Evolutionary conservation across 352 stramenopile species (phyloP).

Genomic region (Phytophthora vignae): DNA sequence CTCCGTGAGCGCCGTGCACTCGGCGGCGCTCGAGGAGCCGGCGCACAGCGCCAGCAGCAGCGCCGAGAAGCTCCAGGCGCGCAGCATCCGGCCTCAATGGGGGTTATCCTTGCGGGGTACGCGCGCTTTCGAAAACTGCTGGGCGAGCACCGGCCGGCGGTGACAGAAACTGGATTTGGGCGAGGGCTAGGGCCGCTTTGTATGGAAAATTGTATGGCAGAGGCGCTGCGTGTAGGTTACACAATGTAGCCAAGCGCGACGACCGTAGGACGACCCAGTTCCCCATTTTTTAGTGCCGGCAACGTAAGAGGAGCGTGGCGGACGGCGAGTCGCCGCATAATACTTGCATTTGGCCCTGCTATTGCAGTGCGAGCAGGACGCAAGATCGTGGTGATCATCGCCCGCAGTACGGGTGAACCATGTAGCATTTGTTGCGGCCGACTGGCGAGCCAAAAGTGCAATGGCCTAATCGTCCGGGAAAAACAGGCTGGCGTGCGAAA

Average conservation of each 20-base stretch:
- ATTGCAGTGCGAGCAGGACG: neutral
- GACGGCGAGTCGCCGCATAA: neutral
- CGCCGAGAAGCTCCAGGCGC: constrained; percentile 19
- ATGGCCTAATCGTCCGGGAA: constrained; percentile 7
- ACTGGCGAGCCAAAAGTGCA: constrained; percentile 10
- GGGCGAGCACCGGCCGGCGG: neutral
- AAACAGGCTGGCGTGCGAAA: constrained; percentile 38
- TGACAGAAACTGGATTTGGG: constrained; percentile 31
- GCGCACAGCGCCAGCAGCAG: constrained; percentile 24
- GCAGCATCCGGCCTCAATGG: neutral
- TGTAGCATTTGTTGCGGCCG: neutral
- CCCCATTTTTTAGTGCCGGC: neutral
- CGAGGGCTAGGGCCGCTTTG: constrained; percentile 19
- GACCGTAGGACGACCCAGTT: neutral
- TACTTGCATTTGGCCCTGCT: neutral
- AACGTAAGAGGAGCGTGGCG: neutral
- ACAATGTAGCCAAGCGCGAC: constrained; percentile 16
- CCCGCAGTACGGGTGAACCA: neutral
- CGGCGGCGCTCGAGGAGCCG: constrained; percentile 11
- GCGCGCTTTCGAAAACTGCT: constrained; percentile 6
- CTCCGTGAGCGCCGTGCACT: constrained; percentile 54
- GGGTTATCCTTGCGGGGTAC: constrained; percentile 4
- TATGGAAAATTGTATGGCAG: constrained; percentile 23
- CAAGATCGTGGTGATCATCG: too few relatives aligned
- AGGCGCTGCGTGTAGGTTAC: neutral